Evolutionary conservation across 208 protist species (phyloP).

Genomic region (Wallacemonas sp.): DNA sequence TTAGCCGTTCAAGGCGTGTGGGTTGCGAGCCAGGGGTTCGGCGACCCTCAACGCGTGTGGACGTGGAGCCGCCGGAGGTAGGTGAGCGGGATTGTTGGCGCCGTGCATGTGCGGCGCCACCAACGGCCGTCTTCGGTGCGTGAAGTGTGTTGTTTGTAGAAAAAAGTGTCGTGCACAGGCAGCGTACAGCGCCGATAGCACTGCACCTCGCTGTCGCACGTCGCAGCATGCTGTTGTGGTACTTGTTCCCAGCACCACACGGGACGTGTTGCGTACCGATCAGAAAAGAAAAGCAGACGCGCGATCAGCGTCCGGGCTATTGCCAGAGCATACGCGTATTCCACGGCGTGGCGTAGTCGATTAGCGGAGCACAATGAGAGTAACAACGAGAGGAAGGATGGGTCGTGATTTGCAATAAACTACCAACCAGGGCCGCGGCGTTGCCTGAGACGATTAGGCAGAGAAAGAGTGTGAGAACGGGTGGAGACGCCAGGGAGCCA

Average conservation of each 20-base stretch:
- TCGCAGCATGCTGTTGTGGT: too few species aligned
- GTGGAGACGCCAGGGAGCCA: too few species aligned
- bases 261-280: too few species aligned
- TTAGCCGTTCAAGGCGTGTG: not conserved
- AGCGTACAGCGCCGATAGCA: not conserved
- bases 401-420: not conserved
- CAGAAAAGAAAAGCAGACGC: too few species aligned
- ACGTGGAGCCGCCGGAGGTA: too few species aligned
- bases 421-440: not conserved
- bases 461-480: too few species aligned
- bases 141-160: not conserved
- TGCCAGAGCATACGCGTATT: too few species aligned
- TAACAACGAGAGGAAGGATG: not conserved
- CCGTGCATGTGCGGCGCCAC: not conserved
- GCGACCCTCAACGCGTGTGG: too few species aligned
- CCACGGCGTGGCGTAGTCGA: too few species aligned
- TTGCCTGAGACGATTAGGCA: constrained; percentile 10
- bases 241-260: too few species aligned
- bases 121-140: not conserved
- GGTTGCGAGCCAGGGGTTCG: not conserved
- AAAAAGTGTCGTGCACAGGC: not conserved
- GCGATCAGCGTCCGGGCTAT: too few species aligned
- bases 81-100: not conserved
- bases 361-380: too few species aligned
- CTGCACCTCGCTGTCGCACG: not conserved